Base-by-base conservation (phyloP, 164 flowering plant species). In the Stephania cephalantha region DNA sequence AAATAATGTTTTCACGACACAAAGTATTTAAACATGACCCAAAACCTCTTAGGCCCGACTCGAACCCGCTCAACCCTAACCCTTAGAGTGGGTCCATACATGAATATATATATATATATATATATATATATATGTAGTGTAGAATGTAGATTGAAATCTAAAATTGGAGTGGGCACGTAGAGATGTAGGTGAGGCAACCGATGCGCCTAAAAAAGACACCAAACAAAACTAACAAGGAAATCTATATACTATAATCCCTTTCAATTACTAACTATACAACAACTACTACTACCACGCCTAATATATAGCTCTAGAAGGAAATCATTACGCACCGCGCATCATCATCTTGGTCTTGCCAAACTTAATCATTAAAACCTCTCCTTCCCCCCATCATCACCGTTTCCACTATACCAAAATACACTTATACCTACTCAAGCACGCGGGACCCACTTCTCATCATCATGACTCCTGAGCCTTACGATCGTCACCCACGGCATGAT, bases 271-370 rank as follows among this genome's bases (percentile, higher is more conserved):
- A 35, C 42, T 1, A 35, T 1, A 35, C 42, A 35, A 35, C 42
- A 0, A 1, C 42, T 2, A 35, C 42, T 35, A 35, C 42, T 35
- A 35, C 55, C 2, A n/a, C 11, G 22, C 68, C 13, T 69, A 66
- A 48, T 66, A 79, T 75, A 25, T 25, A 25, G 25, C 81, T 82
- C 82, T 22, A 80, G 82, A 81, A 65, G 70, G 80, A 80, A 83
- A 85, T 85, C 75, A 85, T 85, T 85, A 81, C 83, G 50, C 80
- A 77, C 81, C 80, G 55, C 83, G n/a, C 58, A 6, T 5, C 72
- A 75, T 72, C 76, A 71, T 63, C 80, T 76, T 83, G 83, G 77
- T 73, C 76, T 83, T 82, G 74, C 22, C 85, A 15, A 85, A 79
- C 75, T 80, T 83, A 81, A 85, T 83, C 82, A 83, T 83, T 81